These are phyloP conservation scores for Nicotiana benthamiana DNA, from an alignment of 257 asterid species.

Conservation along the genomic window DNA sequence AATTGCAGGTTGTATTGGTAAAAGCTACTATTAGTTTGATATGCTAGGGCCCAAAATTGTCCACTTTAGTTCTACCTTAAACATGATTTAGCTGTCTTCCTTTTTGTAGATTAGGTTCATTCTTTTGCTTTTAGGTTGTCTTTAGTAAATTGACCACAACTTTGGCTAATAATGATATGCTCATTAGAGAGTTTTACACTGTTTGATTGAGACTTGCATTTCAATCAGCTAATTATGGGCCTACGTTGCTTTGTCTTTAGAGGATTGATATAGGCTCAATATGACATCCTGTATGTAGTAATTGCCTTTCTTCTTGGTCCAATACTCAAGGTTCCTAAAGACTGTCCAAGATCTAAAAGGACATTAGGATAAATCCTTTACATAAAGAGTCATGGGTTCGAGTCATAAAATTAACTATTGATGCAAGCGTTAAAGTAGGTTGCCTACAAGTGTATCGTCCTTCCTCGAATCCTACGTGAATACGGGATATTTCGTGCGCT, in stretches of 20 bases:
- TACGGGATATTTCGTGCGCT: no score
- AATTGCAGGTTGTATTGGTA: not conserved
- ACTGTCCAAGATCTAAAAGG: not conserved
- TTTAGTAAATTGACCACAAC: not conserved
- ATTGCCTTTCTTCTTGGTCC: not conserved
- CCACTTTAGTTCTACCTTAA: not conserved
- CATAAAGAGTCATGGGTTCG: not conserved
- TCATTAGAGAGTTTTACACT: not conserved
- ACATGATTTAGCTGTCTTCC: not conserved
- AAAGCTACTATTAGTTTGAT: not conserved
- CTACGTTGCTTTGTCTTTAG: not conserved
- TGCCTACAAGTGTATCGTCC: no score
- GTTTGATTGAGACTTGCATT: not conserved
- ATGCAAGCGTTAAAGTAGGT: no score
- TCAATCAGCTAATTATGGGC: not conserved
- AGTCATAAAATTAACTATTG: no score
- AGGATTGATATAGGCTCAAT: not conserved
- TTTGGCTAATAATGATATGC: not conserved
- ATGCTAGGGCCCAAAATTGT: not conserved
- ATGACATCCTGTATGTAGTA: not conserved
- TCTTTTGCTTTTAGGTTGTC: slow-evolving; percentile 2
- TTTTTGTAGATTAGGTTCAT: not conserved
- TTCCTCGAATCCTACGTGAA: no score
- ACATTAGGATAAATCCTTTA: not conserved
- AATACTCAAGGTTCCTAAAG: not conserved